These are phyloP conservation scores for Trametes versicolor DNA, from an alignment of 1,284 basidiomycete genomes.

Conservation along the genomic window DNA sequence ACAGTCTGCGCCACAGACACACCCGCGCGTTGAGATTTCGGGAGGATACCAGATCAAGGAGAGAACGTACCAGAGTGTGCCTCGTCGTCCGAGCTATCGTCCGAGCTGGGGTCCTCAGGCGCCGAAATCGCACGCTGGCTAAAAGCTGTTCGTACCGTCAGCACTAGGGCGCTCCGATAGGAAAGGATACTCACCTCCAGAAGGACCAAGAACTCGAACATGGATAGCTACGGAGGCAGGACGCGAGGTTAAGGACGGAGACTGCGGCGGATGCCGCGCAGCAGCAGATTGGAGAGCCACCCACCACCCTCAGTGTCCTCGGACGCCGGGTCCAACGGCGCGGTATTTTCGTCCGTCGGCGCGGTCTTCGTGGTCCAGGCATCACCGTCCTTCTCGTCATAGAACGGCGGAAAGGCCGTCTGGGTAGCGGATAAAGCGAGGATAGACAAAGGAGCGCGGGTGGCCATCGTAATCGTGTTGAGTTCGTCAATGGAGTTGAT, in stretches of 20 bases:
- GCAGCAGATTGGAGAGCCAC: not conserved
- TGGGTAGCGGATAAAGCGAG: not conserved
- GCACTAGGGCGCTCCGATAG: not conserved
- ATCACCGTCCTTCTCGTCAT: not conserved
- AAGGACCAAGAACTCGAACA: not conserved
- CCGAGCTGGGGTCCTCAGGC: not conserved
- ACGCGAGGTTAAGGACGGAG: not conserved
- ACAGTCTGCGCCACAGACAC: not conserved
- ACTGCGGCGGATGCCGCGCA: not conserved
- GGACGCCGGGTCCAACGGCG: not conserved
- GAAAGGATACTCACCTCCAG: not conserved
- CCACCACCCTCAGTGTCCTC: slow-evolving; percentile 3
- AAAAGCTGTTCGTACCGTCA: not conserved
- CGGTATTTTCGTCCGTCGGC: not conserved
- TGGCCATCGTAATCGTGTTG: not conserved
- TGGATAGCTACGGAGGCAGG: not conserved
- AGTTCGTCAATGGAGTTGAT: not conserved
- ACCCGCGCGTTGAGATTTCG: too few relatives aligned
- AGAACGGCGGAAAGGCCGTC: not conserved
- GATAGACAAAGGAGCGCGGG: not conserved
- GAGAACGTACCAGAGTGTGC: not conserved
- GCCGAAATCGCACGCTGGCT: not conserved
- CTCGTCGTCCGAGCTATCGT: not conserved
- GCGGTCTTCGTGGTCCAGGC: not conserved
- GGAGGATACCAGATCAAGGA: too few relatives aligned